A percentile compares a stretch with the other conserved stretches of the same genome.
These are phyloP conservation scores for Populus hybrid DNA, from an alignment of 441 rosid genomes.

Conservation along the genomic window DNA sequence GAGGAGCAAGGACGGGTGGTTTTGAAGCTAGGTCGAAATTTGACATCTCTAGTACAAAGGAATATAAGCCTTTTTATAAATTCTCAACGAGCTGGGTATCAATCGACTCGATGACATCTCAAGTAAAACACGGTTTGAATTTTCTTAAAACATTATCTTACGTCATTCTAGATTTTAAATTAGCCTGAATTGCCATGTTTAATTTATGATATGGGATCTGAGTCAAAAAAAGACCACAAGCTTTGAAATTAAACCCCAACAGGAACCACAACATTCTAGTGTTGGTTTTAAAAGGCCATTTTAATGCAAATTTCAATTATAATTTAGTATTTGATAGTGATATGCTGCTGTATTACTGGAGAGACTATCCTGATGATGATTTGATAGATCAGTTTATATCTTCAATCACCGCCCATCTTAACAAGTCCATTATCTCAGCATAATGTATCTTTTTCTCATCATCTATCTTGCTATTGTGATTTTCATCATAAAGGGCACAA, in stretches of 20 bases:
- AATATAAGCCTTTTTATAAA: conserved; percentile 1
- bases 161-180: too few relatives aligned
- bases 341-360: neutral
- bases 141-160: too few relatives aligned
- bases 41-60: conserved; percentile 6
- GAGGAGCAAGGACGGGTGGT: conserved; percentile 40
- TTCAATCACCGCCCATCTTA: neutral
- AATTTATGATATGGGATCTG: too few relatives aligned
- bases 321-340: neutral
- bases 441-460: neutral
- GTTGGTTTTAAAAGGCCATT: neutral
- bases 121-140: too few relatives aligned
- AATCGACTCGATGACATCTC: too few relatives aligned
- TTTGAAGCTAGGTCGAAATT: conserved; percentile 22
- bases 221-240: too few relatives aligned
- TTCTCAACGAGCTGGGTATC: too few relatives aligned
- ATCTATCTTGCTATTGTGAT: neutral
- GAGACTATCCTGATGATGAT: neutral
- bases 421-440: neutral
- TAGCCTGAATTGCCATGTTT: too few relatives aligned
- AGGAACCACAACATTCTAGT: too few relatives aligned
- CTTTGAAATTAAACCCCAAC: too few relatives aligned
- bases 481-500: neutral
- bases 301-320: neutral
- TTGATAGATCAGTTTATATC: neutral